A percentile compares a stretch with the other conserved stretches of the same genome.
Conservation (phyloP, 805 yeast species). For the Ogataea trehalophila region DNA sequence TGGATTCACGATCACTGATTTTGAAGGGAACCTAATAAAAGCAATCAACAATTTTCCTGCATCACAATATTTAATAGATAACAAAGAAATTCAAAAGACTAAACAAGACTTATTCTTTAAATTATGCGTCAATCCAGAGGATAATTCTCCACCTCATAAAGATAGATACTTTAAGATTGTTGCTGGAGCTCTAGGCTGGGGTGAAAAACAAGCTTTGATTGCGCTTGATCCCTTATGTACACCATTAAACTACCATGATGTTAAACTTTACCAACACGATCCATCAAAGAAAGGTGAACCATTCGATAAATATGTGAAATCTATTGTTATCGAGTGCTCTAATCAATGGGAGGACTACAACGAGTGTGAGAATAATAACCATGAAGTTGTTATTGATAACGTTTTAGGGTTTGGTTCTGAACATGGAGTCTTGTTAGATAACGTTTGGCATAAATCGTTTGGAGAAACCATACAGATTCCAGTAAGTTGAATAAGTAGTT, state of each 20-base stretch:
- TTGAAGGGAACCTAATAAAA: conserved; percentile 56
- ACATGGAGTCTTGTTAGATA: conserved; percentile 26
- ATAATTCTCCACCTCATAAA: conserved; percentile 2
- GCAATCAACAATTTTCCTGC: conserved; percentile 52
- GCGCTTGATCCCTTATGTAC: conserved; percentile 58
- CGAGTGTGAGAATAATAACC: not conserved
- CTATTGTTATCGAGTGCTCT: conserved; percentile 22
- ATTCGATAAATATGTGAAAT: not conserved
- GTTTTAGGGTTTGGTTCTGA: conserved; percentile 33
- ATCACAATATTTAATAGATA: conserved; percentile 47
- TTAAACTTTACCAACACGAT: conserved; percentile 18
- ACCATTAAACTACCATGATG: conserved; percentile 14
- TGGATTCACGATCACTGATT: conserved; percentile 40
- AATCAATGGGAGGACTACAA: conserved; percentile 11
- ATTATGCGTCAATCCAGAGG: conserved; percentile 7
- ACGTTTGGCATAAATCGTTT: conserved; percentile 27
- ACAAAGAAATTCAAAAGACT: conserved; percentile 29
- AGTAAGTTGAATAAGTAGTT: too few species aligned
- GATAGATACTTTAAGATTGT: conserved; percentile 44
- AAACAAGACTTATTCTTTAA: conserved; percentile 22
- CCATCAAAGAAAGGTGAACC: not conserved
- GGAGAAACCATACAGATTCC: conserved; percentile 22
- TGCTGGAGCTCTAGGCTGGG: conserved; percentile 80
- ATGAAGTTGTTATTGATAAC: conserved; percentile 7
- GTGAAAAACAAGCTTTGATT: conserved; percentile 59